Conservation (phyloP, 2,329 filamentous ascomycete species). For the Cadophora malorum region DNA sequence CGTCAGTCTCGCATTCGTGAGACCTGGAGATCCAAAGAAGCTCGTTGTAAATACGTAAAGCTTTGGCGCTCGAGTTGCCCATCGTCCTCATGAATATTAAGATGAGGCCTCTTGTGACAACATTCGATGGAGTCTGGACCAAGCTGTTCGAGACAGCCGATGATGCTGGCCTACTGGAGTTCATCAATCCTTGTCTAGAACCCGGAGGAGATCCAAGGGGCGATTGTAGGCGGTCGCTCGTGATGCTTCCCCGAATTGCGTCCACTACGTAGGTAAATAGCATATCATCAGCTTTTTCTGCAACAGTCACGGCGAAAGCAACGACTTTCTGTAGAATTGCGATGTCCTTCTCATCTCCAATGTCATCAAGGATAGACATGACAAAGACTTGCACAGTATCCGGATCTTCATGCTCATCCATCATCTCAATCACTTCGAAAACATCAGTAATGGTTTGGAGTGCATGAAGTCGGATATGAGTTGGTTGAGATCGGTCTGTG, state of each 20-base stretch:
- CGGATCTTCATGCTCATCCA: conserved; percentile 64
- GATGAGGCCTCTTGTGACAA: conserved; percentile 74
- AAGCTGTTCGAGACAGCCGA: conserved; percentile 22
- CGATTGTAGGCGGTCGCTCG: conserved; percentile 53
- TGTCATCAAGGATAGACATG: conserved; percentile 64
- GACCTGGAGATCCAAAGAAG: conserved; percentile 69
- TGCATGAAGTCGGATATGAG: conserved; percentile 66
- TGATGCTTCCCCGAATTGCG: conserved; percentile 57
- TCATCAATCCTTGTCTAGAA: conserved; percentile 39
- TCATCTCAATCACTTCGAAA: conserved; percentile 53
- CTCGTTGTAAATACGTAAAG: conserved; percentile 65
- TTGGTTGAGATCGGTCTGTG: conserved; percentile 64
- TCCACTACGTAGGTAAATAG: conserved; percentile 66
- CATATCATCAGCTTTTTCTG: conserved; percentile 61
- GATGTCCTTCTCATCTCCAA: conserved; percentile 68
- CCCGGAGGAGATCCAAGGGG: conserved; percentile 47
- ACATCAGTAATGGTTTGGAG: conserved; percentile 62
- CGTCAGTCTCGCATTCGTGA: conserved; percentile 66
- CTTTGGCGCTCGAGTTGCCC: conserved; percentile 69
- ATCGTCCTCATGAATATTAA: conserved; percentile 79
- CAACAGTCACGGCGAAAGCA: conserved; percentile 68
- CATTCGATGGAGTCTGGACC: conserved; percentile 66
- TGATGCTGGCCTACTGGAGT: conserved; percentile 31
- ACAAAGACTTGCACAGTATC: conserved; percentile 65
- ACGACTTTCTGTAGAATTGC: conserved; percentile 69